Evolutionary conservation across 2,329 filamentous ascomycete species (phyloP), one percentile per base, ranked within the genome.

Genomic region (Blastomyces emzantsi): DNA sequence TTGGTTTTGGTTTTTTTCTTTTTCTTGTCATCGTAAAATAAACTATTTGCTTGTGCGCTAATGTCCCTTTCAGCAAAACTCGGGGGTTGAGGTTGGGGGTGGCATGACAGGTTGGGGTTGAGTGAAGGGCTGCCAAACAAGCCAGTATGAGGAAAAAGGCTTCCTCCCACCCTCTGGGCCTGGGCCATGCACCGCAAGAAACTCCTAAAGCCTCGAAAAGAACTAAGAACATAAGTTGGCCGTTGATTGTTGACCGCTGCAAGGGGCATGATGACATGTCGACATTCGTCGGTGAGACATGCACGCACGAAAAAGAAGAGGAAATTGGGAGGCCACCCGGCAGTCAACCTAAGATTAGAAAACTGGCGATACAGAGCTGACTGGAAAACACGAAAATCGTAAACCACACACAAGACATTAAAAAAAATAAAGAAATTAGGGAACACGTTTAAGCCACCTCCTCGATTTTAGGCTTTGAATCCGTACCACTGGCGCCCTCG

Each of bases 381-480:
- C 49, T 52, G 49, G 22, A 22, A 36, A 55, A 30, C 28, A 36
- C 17, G 22, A 36, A 52, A 52, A 25, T 7, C 22, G 22, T 15
- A 25, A 36, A 55, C 7, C 15, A n/a, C 30, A 36, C 25, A 54
- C 13, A 19, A 54, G 51, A 1, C 15, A 52, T 52, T 28, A 54
- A 33, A 41, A 45, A 13, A 36, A 19, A 9, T 1, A 33, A 5
- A 36, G 58, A 47, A 4, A 36, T 6, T 30, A 47, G 30, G 9
- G 22, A 25, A 63, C 22, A 63, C 33, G 17, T 62, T 52, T 64
- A 66, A 41, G 61, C 58, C 17, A 68, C 62, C 54, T 69, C 70
- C 64, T 72, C 73, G 66, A 71, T 71, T 67, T 72, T 72, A 51
- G 72, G 69, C 69, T 76, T 75, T 62, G 67, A 66, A 65, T 75